phyloP scores from a whole-genome alignment of 73 alveolate species.

The Tetrahymena malaccensis region DNA sequence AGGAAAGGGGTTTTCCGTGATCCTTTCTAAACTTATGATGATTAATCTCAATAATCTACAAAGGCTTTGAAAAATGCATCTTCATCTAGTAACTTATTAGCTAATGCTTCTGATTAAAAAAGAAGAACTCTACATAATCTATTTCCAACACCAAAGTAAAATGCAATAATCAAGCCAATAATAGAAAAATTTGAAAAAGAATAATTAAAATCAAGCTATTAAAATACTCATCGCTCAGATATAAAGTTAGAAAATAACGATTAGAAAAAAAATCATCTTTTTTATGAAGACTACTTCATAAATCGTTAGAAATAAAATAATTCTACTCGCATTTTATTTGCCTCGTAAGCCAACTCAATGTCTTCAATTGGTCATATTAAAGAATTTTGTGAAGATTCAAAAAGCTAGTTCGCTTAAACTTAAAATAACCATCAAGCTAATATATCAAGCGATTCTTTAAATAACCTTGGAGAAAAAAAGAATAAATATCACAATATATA shows the following conservation, averaged over 20 bases:
- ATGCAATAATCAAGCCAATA: background rate
- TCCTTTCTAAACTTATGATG: background rate
- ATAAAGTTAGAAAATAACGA: background rate
- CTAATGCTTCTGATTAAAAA: background rate
- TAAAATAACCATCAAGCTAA: background rate
- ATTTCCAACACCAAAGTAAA: background rate
- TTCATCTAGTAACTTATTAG: background rate
- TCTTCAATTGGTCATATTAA: background rate
- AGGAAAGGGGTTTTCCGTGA: background rate
- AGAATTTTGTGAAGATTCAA: background rate
- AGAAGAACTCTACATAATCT: background rate
- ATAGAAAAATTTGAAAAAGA: background rate
- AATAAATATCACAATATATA: background rate
- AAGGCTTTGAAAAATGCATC: background rate
- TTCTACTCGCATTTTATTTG: background rate
- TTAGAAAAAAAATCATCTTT: background rate
- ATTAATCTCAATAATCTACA: background rate
- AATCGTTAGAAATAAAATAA: background rate
- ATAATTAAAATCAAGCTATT: background rate
- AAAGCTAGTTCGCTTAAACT: background rate
- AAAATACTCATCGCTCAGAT: background rate
- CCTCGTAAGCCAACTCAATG: background rate
- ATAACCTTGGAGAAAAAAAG: background rate
- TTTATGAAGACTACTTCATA: background rate
- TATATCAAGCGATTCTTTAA: background rate